Evolutionary conservation across 2,329 filamentous ascomycete species (phyloP).

Genomic region (Colletotrichum australisinense): DNA sequence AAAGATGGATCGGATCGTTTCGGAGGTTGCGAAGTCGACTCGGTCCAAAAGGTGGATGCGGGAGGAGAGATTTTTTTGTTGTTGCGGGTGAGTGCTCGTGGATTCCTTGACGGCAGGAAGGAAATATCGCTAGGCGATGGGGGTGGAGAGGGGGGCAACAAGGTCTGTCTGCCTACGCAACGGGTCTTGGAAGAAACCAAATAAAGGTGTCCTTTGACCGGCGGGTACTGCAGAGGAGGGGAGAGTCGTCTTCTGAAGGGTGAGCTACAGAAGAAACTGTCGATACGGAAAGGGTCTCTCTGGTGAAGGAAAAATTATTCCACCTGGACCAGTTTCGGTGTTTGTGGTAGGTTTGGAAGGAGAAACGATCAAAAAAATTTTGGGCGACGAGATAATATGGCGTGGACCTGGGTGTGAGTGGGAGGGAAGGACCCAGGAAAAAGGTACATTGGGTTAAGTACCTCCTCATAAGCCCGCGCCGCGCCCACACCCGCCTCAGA

Average conservation of each 20-base stretch:
- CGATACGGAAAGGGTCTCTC: constrained; percentile 33
- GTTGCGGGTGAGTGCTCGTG: constrained; percentile 23
- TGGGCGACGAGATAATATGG: constrained; percentile 37
- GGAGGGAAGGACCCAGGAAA: constrained; percentile 31
- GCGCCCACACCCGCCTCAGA: not conserved
- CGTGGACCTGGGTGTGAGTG: constrained; percentile 25
- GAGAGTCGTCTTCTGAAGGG: constrained; percentile 39
- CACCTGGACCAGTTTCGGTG: constrained; percentile 37
- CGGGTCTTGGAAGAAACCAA: constrained; percentile 27
- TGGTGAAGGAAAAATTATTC: constrained; percentile 35
- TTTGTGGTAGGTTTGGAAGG: constrained; percentile 37
- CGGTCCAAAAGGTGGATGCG: constrained; percentile 13
- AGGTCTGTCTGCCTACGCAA: constrained; percentile 27
- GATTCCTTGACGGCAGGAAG: constrained; percentile 34
- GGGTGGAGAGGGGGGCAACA: constrained; percentile 27
- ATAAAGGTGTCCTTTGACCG: constrained; percentile 27
- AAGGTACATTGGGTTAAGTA: constrained; percentile 25
- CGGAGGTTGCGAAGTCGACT: constrained; percentile 10
- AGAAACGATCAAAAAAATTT: constrained; percentile 33
- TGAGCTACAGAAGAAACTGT: constrained; percentile 39
- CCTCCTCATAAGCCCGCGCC: constrained; percentile 4
- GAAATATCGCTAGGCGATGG: constrained; percentile 36
- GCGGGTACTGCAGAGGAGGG: constrained; percentile 33
- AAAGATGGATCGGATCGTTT: constrained; percentile 8
- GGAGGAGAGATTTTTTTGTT: constrained; percentile 8